Evolutionary conservation across 306 rosid species (phyloP).

Genomic region (Sicyos edulis): DNA sequence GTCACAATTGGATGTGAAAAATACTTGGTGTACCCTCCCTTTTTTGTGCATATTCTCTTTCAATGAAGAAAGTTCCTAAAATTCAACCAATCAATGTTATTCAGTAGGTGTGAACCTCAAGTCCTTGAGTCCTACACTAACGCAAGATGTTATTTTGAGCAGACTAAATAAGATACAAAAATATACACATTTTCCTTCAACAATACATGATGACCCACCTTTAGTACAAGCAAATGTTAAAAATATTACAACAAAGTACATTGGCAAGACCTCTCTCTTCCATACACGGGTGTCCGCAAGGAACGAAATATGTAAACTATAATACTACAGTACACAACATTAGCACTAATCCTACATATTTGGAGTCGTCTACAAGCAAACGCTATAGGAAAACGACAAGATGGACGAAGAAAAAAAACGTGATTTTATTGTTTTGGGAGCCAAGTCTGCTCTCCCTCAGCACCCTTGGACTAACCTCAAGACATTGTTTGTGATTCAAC

Average conservation of each 20-base stretch:
- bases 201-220: not conserved
- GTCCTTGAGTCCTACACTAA: not conserved
- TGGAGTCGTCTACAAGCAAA: not conserved
- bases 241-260: slow-evolving; percentile 8
- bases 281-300: not conserved
- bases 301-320: not conserved
- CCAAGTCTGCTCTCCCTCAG: not conserved
- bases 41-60: not conserved
- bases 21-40: not conserved
- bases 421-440: not conserved
- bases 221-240: slow-evolving; percentile 6
- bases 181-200: not conserved
- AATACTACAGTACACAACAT: no score
- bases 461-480: not conserved
- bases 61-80: not conserved
- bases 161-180: not conserved
- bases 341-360: not conserved
- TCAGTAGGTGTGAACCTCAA: not conserved
- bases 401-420: not conserved
- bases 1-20: no score
- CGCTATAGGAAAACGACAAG: not conserved
- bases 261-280: not conserved
- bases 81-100: not conserved
- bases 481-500: not conserved
- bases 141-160: not conserved